phyloP scores from a whole-genome alignment of 352 stramenopile species.

The Globisporangium emineosum region DNA sequence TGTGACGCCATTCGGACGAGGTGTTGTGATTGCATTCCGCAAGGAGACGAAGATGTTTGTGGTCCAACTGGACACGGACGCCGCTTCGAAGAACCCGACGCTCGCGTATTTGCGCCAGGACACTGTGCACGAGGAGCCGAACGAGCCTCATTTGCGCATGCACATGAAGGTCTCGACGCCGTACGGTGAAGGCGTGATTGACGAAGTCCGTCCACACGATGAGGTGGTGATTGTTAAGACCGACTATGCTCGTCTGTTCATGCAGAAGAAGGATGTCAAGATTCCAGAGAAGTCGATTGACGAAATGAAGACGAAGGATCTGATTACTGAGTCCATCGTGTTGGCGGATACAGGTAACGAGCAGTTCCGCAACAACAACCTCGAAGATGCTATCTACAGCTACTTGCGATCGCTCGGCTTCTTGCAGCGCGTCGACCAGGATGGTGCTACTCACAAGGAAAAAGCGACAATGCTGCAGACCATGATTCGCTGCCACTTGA shows the following conservation, averaged over 20 bases:
- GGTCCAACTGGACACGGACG: slow-evolving; percentile 65
- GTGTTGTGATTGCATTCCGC: slow-evolving; percentile 70
- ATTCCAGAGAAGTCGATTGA: slow-evolving; percentile 56
- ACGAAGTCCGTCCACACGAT: slow-evolving; percentile 63
- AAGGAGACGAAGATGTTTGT: slow-evolving; percentile 78
- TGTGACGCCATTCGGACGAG: slow-evolving; percentile 70
- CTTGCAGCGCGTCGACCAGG: slow-evolving; percentile 76
- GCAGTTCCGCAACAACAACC: slow-evolving; percentile 54
- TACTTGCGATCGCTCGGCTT: slow-evolving; percentile 71
- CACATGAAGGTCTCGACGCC: slow-evolving; percentile 76
- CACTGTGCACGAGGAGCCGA: slow-evolving; percentile 62
- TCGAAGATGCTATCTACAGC: slow-evolving; percentile 69
- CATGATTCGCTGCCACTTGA: slow-evolving; percentile 87
- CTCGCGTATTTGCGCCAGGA: slow-evolving; percentile 69
- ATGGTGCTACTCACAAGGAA: slow-evolving; percentile 77
- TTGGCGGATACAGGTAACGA: slow-evolving; percentile 70
- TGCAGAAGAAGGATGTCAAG: slow-evolving; percentile 78
- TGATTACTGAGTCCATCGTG: slow-evolving; percentile 62
- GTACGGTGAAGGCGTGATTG: slow-evolving; percentile 62
- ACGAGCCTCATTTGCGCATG: slow-evolving; percentile 68
- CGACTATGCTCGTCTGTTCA: slow-evolving; percentile 66
- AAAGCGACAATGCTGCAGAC: slow-evolving; percentile 86
- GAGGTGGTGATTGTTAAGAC: slow-evolving; percentile 68
- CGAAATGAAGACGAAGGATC: slow-evolving; percentile 79
- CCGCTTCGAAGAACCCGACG: slow-evolving; percentile 53